Evolutionary conservation across 2,329 filamentous ascomycete species (phyloP).

Genomic region (Leptographium wingfieldii): DNA sequence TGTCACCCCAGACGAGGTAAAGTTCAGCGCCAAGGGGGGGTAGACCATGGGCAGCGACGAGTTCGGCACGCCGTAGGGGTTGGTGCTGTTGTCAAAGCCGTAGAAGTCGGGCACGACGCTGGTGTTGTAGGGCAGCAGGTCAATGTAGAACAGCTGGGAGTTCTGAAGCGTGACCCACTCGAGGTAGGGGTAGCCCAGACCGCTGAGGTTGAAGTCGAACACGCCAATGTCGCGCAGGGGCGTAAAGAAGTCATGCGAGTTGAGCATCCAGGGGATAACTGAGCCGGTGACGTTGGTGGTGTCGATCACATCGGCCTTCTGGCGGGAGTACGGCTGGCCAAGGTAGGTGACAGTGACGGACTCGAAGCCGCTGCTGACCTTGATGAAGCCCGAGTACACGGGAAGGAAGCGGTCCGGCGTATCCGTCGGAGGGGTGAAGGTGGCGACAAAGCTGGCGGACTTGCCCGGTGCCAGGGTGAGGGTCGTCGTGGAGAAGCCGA

Average conservation of each 20-base stretch:
- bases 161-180: neutral
- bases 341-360: constrained; percentile 1
- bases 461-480: constrained; percentile 30
- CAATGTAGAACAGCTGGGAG: neutral
- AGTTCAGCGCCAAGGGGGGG: neutral
- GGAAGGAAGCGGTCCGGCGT: constrained; percentile 27
- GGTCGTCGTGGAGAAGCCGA: constrained; percentile 24
- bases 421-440: constrained; percentile 25
- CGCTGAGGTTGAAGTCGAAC: neutral
- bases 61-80: neutral
- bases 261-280: neutral
- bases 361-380: constrained; percentile 22
- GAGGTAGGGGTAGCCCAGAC: neutral
- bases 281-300: neutral
- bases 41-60: neutral
- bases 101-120: constrained; percentile 1
- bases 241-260: neutral
- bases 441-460: constrained; percentile 31
- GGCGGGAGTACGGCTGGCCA: neutral
- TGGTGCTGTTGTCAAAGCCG: neutral
- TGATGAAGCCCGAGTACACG: constrained; percentile 35
- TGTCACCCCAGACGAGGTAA: neutral
- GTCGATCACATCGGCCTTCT: neutral
- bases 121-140: constrained; percentile 1
- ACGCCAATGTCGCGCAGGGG: neutral